phyloP scores from a whole-genome alignment of 352 stramenopile species.

The Phytophthora melonis region DNA sequence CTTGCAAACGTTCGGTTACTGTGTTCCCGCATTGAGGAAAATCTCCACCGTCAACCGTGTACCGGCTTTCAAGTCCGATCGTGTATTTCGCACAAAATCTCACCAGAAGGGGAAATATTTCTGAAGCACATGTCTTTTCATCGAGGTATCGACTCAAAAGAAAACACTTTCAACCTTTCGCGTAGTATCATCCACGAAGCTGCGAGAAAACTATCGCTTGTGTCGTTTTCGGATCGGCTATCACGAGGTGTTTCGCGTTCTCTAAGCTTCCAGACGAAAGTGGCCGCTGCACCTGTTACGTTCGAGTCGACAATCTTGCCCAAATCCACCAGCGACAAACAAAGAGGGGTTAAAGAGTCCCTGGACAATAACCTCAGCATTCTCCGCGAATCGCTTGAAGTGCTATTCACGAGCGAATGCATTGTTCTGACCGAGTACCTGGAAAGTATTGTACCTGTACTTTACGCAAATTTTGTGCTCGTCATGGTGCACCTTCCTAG shows the following conservation, averaged over 20 bases:
- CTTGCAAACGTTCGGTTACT: slow-evolving; percentile 1
- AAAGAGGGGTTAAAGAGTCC: neutral
- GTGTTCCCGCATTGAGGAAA: neutral
- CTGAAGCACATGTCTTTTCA: neutral
- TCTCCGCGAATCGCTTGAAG: slow-evolving; percentile 17
- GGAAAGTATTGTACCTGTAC: slow-evolving; percentile 38
- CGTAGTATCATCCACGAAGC: neutral
- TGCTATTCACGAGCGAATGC: slow-evolving; percentile 41
- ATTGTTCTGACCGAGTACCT: slow-evolving; percentile 41
- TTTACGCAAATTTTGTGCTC: slow-evolving; percentile 28
- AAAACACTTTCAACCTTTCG: neutral
- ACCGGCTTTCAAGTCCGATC: slow-evolving; percentile 9
- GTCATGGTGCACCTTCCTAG: slow-evolving; percentile 30
- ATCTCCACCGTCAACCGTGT: neutral
- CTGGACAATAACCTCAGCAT: neutral
- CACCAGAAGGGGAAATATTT: neutral
- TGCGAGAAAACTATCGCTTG: neutral
- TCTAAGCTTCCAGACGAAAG: neutral
- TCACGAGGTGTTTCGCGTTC: neutral
- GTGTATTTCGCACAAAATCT: slow-evolving; percentile 13
- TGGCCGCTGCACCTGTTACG: neutral
- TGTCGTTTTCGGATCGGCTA: neutral
- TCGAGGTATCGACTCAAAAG: neutral
- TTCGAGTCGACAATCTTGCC: neutral
- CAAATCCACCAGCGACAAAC: neutral